Evolutionary conservation across 2,329 filamentous ascomycete genomes (phyloP).

Genomic region (Nigrospora sphaerica): DNA sequence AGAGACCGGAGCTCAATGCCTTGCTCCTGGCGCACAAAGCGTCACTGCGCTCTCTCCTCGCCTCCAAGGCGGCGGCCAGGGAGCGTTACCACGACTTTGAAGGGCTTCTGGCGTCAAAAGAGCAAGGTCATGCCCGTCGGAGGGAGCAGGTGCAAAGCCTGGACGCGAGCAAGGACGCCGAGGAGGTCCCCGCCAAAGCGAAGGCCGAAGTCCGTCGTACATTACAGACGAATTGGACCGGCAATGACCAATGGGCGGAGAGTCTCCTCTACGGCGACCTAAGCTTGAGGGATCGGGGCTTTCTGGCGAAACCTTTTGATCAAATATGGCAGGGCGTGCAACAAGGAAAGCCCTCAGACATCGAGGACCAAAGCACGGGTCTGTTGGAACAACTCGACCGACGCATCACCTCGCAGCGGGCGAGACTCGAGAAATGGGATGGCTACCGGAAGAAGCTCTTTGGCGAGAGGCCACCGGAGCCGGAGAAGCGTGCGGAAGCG

Average conservation of each 20-base stretch:
- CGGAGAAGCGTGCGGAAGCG: slow-evolving; percentile 12
- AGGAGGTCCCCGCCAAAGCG: slow-evolving; percentile 32
- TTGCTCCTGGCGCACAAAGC: slow-evolving; percentile 68
- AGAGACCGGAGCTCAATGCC: slow-evolving; percentile 49
- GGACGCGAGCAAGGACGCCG: slow-evolving; percentile 14
- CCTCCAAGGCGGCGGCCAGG: slow-evolving; percentile 52
- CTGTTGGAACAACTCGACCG: slow-evolving; percentile 65
- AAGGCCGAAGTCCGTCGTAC: slow-evolving; percentile 48
- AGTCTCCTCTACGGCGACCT: slow-evolving; percentile 62
- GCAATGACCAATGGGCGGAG: slow-evolving; percentile 67
- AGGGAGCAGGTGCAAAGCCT: slow-evolving; percentile 35
- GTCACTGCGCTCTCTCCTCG: slow-evolving; percentile 53
- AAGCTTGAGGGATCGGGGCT: slow-evolving; percentile 45
- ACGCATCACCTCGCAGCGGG: slow-evolving; percentile 59
- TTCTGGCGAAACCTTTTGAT: slow-evolving; percentile 63
- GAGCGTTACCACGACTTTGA: slow-evolving; percentile 57
- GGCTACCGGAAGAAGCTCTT: slow-evolving; percentile 50
- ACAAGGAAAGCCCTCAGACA: slow-evolving; percentile 46
- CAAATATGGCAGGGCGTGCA: slow-evolving; percentile 65
- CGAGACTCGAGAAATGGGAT: slow-evolving; percentile 67
- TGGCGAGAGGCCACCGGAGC: slow-evolving; percentile 20
- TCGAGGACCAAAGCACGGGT: slow-evolving; percentile 43
- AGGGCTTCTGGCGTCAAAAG: slow-evolving; percentile 56
- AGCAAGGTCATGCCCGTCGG: slow-evolving; percentile 46
- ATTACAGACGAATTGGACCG: slow-evolving; percentile 70